phyloP scores from a whole-genome alignment of 1,284 basidiomycete genomes.

The Fomitopsis betulina region DNA sequence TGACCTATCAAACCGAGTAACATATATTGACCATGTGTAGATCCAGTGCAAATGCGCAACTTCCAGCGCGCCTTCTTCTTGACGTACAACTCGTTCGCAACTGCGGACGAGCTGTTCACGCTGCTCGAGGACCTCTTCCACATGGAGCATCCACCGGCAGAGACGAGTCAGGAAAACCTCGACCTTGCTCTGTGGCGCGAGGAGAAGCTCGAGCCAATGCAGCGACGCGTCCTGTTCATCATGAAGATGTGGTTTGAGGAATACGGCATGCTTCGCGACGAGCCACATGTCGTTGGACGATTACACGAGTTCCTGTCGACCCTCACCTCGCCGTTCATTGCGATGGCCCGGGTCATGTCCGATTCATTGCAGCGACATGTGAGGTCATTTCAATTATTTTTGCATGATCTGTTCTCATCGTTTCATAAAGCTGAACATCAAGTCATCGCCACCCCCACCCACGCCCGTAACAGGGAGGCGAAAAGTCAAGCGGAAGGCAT shows the following conservation, averaged over 20 bases:
- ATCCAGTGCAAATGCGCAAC: conserved; percentile 11
- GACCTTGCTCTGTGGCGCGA: conserved; percentile 62
- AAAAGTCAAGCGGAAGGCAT: conserved; percentile 35
- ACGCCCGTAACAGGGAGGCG: conserved; percentile 17
- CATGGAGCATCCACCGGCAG: conserved; percentile 45
- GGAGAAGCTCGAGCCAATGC: conserved; percentile 51
- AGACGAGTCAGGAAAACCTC: conserved; percentile 46
- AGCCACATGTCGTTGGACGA: conserved; percentile 51
- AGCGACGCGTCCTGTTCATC: conserved; percentile 51
- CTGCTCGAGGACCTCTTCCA: conserved; percentile 62
- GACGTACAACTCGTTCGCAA: conserved; percentile 78
- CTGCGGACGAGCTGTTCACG: conserved; percentile 63
- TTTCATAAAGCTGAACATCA: conserved; percentile 3
- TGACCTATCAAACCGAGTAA: neutral
- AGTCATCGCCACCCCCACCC: conserved; percentile 20
- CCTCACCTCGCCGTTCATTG: conserved; percentile 40
- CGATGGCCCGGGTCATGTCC: conserved; percentile 45
- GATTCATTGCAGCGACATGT: conserved; percentile 54
- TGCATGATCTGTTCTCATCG: neutral
- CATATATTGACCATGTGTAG: neutral
- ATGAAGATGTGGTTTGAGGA: conserved; percentile 60
- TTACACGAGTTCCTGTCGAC: conserved; percentile 51
- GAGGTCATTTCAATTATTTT: conserved; percentile 16
- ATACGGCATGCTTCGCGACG: conserved; percentile 56
- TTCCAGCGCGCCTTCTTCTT: conserved; percentile 70